Base-by-base conservation (phyloP, 441 rosid species). In the Aquilaria agallochum region DNA sequence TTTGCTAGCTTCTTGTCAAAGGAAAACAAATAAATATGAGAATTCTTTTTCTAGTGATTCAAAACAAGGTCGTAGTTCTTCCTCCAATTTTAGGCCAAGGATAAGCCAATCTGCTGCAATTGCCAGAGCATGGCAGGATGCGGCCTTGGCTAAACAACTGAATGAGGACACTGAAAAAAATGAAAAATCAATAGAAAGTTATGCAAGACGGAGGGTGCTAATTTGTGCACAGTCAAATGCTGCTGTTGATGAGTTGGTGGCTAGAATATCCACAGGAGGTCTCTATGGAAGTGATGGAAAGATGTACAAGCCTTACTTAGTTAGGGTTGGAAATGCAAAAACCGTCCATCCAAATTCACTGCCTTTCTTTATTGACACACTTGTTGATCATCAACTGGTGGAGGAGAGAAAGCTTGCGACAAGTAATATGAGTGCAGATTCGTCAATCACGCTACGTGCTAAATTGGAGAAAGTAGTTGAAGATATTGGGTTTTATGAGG, bases 151-250 rank as follows among this genome's bases (percentile, higher is more conserved):
- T 59, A 88, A 76, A 71, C 96, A 92, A 66, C 70, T 90, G 65
- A 78, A 76, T 70, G 90, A 85, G 71, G 86, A 85, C 31, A 71
- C 42, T 30, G 87, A 76, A 72, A 77, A 69, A 57, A 71, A 69
- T 51, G 74, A 72, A 78, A 84, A 76, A 67, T 53, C 74, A 53
- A 64, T 59, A 53, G 96, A 81, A 76, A 75, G 65, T 72, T 80
- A 77, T 68, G 64, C 72, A 27, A 84, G 78, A 71, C 90, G 90
- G 79, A 95, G 99, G 75, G 93, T 95, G 64, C 80, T 95, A 55
- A 75, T 95, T 60, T 95, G 99, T 73, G 98, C 99, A 60, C 99
- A 95, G 74, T 95, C 99, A 68, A 95, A 95, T 84, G 99, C 99
- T 60, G 99, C 99, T 48, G 99, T 95, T 79, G 99, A 95, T 79